phyloP scores from a whole-genome alignment of 108 stramenopile genomes.

The Fragilaria radians region DNA sequence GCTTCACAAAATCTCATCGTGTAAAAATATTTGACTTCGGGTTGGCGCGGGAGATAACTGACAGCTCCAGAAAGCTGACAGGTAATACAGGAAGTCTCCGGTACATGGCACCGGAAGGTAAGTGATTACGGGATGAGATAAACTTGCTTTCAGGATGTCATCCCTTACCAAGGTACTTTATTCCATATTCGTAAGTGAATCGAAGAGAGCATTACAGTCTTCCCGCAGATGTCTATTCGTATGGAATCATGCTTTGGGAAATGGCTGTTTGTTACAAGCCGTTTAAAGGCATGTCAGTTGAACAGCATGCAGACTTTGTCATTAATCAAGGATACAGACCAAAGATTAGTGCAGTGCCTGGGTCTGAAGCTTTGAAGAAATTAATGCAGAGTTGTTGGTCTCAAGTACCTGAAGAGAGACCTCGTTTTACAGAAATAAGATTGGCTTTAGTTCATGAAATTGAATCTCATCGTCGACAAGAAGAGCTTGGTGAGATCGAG shows the following conservation, averaged over 20 bases:
- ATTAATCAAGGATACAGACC: not conserved
- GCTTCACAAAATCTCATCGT: constrained; percentile 20
- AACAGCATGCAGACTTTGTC: too few species aligned
- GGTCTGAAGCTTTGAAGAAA: not conserved
- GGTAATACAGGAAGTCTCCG: constrained; percentile 19
- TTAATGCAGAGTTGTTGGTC: constrained; percentile 21
- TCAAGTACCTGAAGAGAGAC: constrained; percentile 4
- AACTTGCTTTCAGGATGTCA: too few species aligned
- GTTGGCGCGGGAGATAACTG: constrained; percentile 27
- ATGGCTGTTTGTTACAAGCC: constrained; percentile 39
- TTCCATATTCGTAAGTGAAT: too few species aligned
- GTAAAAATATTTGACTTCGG: constrained; percentile 62
- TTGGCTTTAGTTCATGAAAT: not conserved
- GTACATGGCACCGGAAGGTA: constrained; percentile 62
- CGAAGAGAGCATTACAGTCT: constrained; percentile 7
- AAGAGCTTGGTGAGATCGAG: too few species aligned
- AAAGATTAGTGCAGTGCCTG: not conserved
- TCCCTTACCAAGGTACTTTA: too few species aligned
- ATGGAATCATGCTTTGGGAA: constrained; percentile 70
- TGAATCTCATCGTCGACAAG: not conserved
- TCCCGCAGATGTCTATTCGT: constrained; percentile 69
- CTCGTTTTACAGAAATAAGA: constrained; percentile 16
- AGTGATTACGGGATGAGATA: too few species aligned
- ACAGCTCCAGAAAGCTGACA: not conserved
- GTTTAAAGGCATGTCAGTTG: constrained; percentile 14